phyloP scores from a whole-genome alignment of 2,329 filamentous ascomycete species.

The Clarireedia monteithiana region DNA sequence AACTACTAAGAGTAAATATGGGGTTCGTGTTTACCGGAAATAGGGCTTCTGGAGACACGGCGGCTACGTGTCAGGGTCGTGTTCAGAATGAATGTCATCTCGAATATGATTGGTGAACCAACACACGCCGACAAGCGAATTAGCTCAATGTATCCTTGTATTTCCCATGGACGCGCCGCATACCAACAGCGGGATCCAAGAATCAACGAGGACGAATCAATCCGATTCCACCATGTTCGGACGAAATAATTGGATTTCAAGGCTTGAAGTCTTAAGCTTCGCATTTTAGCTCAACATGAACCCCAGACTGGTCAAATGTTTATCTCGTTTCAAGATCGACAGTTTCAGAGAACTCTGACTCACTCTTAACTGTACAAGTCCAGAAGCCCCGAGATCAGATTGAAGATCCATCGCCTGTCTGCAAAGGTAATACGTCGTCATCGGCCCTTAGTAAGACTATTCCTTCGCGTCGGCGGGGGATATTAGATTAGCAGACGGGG shows the following conservation, averaged over 20 bases:
- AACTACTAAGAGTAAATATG: not conserved
- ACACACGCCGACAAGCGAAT: constrained; percentile 20
- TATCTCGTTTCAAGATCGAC: constrained; percentile 21
- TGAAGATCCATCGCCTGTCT: not conserved
- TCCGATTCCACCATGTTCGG: not conserved
- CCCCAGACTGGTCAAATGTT: constrained; percentile 18
- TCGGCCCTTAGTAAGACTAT: not conserved
- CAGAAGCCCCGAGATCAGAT: not conserved
- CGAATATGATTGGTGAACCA: constrained; percentile 16
- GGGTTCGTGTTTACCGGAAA: not conserved
- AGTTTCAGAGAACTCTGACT: constrained; percentile 26
- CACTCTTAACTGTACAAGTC: constrained; percentile 16
- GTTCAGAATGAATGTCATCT: constrained; percentile 15
- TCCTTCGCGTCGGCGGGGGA: not conserved
- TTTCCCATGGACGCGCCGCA: constrained; percentile 21
- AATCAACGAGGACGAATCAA: constrained; percentile 6
- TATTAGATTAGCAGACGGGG: not conserved
- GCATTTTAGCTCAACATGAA: constrained; percentile 6
- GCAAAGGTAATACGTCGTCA: not conserved
- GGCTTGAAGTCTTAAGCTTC: not conserved
- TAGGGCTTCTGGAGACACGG: constrained; percentile 7
- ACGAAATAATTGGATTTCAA: not conserved
- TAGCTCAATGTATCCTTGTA: not conserved
- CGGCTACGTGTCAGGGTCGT: constrained; percentile 26
- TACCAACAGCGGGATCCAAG: constrained; percentile 11